Evolutionary conservation across 768 basidiomycete species (phyloP), one percentile per base, ranked within the genome.

Genomic region (Leccinum boreale): DNA sequence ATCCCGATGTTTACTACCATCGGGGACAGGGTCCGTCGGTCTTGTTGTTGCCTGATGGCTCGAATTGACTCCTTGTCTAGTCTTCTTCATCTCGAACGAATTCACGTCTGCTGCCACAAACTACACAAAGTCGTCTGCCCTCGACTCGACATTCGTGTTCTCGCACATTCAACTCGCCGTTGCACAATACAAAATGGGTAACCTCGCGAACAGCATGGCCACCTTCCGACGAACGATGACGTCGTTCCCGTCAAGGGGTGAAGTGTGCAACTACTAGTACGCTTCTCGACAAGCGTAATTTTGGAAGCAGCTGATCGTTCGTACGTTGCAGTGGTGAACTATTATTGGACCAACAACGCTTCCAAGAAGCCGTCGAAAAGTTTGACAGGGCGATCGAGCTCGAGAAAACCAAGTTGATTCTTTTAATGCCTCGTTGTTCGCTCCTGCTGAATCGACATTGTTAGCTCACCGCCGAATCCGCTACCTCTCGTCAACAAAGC

Each of bases 1-100:
- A 98, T 74, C 88, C 96, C 0, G 96, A 98, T 73, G 93, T 97
- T 56, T 98, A 92, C 78, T 99, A 99, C 75, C 97, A 99, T 72
- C 92, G 95, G 64, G 97, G 96, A 47, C 97, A 99, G 79, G 92
- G 92, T 90, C 33, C 15, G 63, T 61, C 23, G 12, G 5, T 48
- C 52, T 54, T 31, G 29, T 56, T 19, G 11, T 21, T n/a, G 4
- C 11, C 4, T 17, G 4, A 31, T 33, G 17, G 31, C 57, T 6
- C 17, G n/a, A 31, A 15, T 55, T 24, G 28, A 62, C 45, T 29
- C 46, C 35, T 24, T 42, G 1, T 23, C 11, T 58, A 92, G 95
- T 98, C 39, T 80, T 91, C 71, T 99, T 98, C 77, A 96, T 98
- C 71, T 91, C 94, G 81, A 89, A 87, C 72, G 87, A 97, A 62